Base-by-base conservation (phyloP, 2,329 filamentous ascomycete genomes). In the Thielaviopsis musarum region DNA sequence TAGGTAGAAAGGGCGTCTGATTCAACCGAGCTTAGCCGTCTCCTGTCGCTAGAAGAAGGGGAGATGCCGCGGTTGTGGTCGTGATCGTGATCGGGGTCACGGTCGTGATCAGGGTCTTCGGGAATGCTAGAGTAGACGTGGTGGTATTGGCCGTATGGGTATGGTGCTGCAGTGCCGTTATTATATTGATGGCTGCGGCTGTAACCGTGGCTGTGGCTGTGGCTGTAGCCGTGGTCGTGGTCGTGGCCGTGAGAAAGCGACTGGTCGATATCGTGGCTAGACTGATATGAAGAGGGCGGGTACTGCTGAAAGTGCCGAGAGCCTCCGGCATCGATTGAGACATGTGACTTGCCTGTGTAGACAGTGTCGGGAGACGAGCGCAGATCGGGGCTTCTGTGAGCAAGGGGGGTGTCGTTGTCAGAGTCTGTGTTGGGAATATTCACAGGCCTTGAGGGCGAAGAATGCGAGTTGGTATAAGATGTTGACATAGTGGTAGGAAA, bases 361-460 rank as follows among this genome's bases (percentile, higher is more conserved):
- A 22, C 12, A 15, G 5, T 5, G 26, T 26, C 52, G n/a, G 57
- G 26, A 15, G 54, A 26, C 15, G 34, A 30, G 22, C 34, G 41
- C 3, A 52, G 30, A 49, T 61, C 60, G 7, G 54, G 57, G 21
- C 60, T 61, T 54, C 54, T 48, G 19, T 41, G 56, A 10, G 60
- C 60, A 59, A 61, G 49, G 6, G 60, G 54, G 0, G 57, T 61
- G 52, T 61, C 60, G 54, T 59, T 61, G 53, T 61, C 60, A 3
- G 60, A 61, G 53, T 56, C 57, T 24, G 56, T 59, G 15, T 45
- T 49, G 19, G 49, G 41, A n/a, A 24, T 52, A 26, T 59, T 54
- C 38, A 55, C 56, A n/a, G 60, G 56, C 28, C 57, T 52, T 34
- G 51, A 41, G 12, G 52, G 28, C 28, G 60, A 61, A 19, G 60